Base-by-base conservation (phyloP, 2,329 filamentous ascomycete species). In the Sporothrix curviconia region DNA sequence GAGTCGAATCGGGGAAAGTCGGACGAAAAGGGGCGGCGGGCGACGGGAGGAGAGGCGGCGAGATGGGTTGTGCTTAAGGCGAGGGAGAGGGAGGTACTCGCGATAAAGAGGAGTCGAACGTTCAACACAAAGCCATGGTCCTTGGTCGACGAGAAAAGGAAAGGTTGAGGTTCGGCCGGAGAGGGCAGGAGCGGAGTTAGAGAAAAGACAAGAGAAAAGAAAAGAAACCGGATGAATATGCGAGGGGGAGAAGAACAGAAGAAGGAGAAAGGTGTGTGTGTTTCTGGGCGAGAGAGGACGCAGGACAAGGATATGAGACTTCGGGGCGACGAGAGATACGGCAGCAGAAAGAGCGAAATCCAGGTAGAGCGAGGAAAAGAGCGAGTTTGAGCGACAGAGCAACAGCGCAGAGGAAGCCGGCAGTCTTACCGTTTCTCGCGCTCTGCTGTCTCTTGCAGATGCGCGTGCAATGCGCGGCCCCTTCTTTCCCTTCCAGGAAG, bases 61-160 rank as follows among this genome's bases (percentile, higher is more conserved):
- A 37, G 32, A 37, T n/a, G 15, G 19, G 19, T 25, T 28, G 14
- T 25, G 34, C 25, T 40, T 50, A 55, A n/a, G 32, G 15, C 22
- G 56, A 51, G 39, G 47, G 24, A 46, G 42, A 34, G 56, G 50
- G 57, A 32, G 52, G n/a, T n/a, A 37, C 55, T 57, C 55, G 57
- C 37, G 32, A 39, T 25, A 11, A 47, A 51, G 44, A 5, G 15
- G 11, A 28, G 14, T 42, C 39, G 44, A 32, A 37, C 39, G 17
- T 34, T 30, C 50, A 57, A 8, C 56, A 51, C 7, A 57, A 37
- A 34, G 49, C 56, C 56, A 57, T 57, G 28, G 40, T 57, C 49
- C 50, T 42, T n/a, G n/a, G 47, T 39, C 19, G 22, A 56, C 43
- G 37, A 24, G 34, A 40, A 46, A 17, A 34, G 32, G 30, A 24